Evolutionary conservation across 129 eudicot species (phyloP).

Genomic region (Flaveria trinervia): DNA sequence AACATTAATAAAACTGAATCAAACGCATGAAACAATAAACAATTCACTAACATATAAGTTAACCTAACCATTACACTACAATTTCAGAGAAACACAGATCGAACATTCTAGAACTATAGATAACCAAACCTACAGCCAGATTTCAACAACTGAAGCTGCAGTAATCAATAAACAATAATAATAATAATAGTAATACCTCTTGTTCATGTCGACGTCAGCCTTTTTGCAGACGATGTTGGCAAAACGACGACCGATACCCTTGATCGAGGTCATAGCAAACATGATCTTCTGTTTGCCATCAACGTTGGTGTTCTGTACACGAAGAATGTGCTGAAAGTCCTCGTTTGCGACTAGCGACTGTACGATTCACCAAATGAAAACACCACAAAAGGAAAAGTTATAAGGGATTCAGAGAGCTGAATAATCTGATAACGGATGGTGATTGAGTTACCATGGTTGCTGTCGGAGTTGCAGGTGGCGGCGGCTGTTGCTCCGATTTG

Average conservation of each 20-base stretch:
- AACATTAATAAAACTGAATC: neutral
- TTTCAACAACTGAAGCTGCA: neutral
- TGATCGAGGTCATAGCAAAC: conserved; percentile 69
- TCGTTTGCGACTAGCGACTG: conserved; percentile 67
- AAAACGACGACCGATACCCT: conserved; percentile 73
- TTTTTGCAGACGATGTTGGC: conserved; percentile 71
- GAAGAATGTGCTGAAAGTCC: conserved; percentile 76
- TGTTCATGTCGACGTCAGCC: conserved; percentile 75
- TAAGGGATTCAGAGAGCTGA: neutral
- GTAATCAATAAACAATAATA: neutral
- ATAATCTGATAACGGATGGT: neutral
- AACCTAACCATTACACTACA: neutral
- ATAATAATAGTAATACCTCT: conserved; percentile 43
- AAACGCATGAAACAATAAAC: neutral
- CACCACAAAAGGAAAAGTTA: neutral
- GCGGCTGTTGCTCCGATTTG: conserved; percentile 25
- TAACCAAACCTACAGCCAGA: neutral
- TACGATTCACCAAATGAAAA: neutral
- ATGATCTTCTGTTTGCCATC: conserved; percentile 70
- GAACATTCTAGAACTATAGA: neutral
- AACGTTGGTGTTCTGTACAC: conserved; percentile 72
- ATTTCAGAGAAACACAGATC: neutral
- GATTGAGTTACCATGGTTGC: conserved; percentile 23
- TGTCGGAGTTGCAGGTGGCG: conserved; percentile 30
- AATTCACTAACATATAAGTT: neutral